A percentile compares a stretch with the other conserved stretches of the same genome.
phyloP scores from a whole-genome alignment of 805 yeast species.

The Kluyveromyces nonfermentans region DNA sequence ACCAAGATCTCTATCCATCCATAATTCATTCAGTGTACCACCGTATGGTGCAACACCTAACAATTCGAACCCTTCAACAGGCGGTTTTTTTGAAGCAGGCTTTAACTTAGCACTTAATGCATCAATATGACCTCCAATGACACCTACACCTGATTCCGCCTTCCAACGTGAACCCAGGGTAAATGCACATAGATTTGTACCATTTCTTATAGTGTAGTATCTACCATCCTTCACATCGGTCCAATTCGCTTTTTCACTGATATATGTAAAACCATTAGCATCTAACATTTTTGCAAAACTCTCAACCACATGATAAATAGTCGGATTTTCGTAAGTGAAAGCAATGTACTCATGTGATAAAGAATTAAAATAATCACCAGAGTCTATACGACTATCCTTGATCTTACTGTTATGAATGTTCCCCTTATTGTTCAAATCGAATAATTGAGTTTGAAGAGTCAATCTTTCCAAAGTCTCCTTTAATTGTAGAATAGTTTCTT shows the following conservation, averaged over 20 bases:
- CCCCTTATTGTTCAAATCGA: background rate
- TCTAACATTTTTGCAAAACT: constrained; percentile 40
- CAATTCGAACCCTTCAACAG: constrained; percentile 65
- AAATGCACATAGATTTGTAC: constrained; percentile 61
- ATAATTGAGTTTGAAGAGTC: constrained; percentile 7
- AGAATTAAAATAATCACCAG: constrained; percentile 18
- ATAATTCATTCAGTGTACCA: constrained; percentile 52
- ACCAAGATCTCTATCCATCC: constrained; percentile 86
- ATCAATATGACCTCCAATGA: constrained; percentile 70
- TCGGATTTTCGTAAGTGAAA: constrained; percentile 65
- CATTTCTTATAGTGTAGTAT: constrained; percentile 61
- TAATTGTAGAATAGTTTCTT: constrained; percentile 14
- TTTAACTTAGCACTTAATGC: constrained; percentile 59
- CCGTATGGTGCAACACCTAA: constrained; percentile 81
- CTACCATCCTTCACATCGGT: constrained; percentile 35
- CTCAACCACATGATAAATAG: constrained; percentile 62
- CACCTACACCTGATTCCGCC: constrained; percentile 57
- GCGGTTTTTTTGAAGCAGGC: constrained; percentile 54
- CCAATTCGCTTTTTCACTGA: constrained; percentile 50
- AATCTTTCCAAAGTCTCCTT: constrained; percentile 21
- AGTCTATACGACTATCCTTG: background rate
- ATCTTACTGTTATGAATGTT: constrained; percentile 3
- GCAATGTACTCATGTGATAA: constrained; percentile 48
- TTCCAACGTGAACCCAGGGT: constrained; percentile 58
- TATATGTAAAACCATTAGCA: constrained; percentile 51